phyloP scores from a whole-genome alignment of 768 basidiomycete genomes.

The Lactarius trivialis region DNA sequence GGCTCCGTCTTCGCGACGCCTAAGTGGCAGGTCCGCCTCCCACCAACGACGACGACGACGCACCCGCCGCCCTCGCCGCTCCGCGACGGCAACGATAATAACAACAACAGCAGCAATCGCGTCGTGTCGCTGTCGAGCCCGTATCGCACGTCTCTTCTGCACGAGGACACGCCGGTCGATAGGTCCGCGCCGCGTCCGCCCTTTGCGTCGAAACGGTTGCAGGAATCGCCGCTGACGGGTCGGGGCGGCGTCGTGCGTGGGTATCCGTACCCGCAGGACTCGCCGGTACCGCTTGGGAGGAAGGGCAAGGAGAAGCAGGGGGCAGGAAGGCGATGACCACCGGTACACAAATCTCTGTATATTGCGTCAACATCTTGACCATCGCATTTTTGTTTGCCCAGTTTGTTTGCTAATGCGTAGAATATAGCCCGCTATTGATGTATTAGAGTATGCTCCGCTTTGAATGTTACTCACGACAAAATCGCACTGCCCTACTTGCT shows the following conservation, averaged over 20 bases:
- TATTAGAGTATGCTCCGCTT: not conserved
- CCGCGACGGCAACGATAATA: not conserved
- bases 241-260: not conserved
- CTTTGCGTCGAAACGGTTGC: constrained; percentile 8
- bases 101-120: too few relatives aligned
- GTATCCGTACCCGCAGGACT: not conserved
- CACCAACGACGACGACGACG: not conserved
- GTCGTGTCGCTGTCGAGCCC: not conserved
- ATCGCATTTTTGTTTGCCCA: not conserved
- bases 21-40: constrained; percentile 16
- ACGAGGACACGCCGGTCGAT: constrained; percentile 18
- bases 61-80: constrained; percentile 3
- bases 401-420: not conserved
- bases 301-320: constrained; percentile 19
- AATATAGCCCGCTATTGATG: constrained; percentile 14
- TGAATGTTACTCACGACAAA: not conserved
- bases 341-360: not conserved
- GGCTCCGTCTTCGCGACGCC: constrained; percentile 19
- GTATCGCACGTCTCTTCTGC: not conserved
- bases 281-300: constrained; percentile 12
- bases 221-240: constrained; percentile 13
- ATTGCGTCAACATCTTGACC: not conserved
- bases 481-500: not conserved
- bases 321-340: constrained; percentile 1
- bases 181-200: constrained; percentile 5